Evolutionary conservation across 495 filamentous ascomycete genomes (phyloP).

Genomic region (Talaromyces adpressus): DNA sequence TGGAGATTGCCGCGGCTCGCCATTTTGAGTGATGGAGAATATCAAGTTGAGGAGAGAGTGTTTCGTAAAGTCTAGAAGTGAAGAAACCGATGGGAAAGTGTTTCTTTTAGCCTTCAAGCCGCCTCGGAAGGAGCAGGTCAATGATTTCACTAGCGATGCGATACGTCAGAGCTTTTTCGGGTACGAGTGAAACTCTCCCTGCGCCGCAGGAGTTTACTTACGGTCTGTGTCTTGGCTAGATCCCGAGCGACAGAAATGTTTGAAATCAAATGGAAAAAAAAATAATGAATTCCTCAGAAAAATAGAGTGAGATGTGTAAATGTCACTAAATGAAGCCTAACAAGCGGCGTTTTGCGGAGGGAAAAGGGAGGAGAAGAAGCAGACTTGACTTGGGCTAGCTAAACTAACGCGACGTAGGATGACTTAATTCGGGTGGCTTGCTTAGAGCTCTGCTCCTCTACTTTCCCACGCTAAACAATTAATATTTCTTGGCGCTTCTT

Average conservation of each 20-base stretch:
- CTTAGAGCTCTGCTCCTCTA: constrained; percentile 1
- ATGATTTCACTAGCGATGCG: neutral
- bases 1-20: constrained; percentile 50
- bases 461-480: neutral
- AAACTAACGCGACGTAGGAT: neutral
- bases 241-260: neutral
- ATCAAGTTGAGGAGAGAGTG: too few relatives aligned
- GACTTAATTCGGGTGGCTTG: constrained; percentile 6
- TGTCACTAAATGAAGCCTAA: neutral
- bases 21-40: constrained; percentile 6
- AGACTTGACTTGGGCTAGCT: neutral
- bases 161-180: neutral
- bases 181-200: neutral
- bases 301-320: neutral
- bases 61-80: too few relatives aligned
- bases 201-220: neutral
- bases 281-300: neutral
- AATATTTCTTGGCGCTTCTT: neutral
- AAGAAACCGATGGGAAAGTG: neutral
- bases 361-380: neutral
- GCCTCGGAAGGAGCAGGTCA: neutral
- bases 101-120: neutral
- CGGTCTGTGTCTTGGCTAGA: neutral
- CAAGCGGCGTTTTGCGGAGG: neutral
- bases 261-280: neutral